Conservation (phyloP, 2,329 filamentous ascomycete species). For the Thermochaetoides dissita region DNA sequence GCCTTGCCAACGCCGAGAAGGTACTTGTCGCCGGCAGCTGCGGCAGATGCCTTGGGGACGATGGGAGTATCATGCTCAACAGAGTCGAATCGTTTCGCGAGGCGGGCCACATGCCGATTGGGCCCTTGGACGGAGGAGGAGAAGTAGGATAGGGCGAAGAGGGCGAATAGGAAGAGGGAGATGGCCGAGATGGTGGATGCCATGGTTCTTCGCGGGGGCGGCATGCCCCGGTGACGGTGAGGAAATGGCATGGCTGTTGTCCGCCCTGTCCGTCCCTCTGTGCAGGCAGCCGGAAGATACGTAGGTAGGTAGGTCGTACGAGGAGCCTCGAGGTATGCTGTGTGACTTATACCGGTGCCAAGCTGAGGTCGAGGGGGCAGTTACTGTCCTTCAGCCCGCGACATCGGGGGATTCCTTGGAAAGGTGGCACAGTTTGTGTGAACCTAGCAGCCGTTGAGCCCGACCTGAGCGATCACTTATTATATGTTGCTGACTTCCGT, state of each 20-base stretch:
- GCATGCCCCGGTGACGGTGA: constrained; percentile 1
- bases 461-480: too few relatives aligned
- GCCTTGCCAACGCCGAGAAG: constrained; percentile 39
- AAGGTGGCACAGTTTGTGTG: too few relatives aligned
- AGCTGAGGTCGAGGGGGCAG: too few relatives aligned
- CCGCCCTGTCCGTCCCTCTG: neutral
- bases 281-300: neutral
- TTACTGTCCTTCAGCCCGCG: too few relatives aligned
- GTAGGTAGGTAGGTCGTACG: neutral
- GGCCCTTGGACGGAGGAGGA: constrained; percentile 1
- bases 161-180: constrained; percentile 22
- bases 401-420: too few relatives aligned
- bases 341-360: too few relatives aligned
- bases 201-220: constrained; percentile 4
- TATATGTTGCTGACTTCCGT: too few relatives aligned
- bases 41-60: constrained; percentile 6
- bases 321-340: neutral
- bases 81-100: too few relatives aligned
- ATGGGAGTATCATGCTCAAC: too few relatives aligned
- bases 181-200: constrained; percentile 16
- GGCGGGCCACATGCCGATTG: neutral
- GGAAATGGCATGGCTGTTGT: constrained; percentile 5
- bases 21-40: constrained; percentile 26
- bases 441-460: too few relatives aligned
- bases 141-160: constrained; percentile 18